Conservation (phyloP, 2,329 filamentous ascomycete genomes). For the Huntiella omanensis region DNA sequence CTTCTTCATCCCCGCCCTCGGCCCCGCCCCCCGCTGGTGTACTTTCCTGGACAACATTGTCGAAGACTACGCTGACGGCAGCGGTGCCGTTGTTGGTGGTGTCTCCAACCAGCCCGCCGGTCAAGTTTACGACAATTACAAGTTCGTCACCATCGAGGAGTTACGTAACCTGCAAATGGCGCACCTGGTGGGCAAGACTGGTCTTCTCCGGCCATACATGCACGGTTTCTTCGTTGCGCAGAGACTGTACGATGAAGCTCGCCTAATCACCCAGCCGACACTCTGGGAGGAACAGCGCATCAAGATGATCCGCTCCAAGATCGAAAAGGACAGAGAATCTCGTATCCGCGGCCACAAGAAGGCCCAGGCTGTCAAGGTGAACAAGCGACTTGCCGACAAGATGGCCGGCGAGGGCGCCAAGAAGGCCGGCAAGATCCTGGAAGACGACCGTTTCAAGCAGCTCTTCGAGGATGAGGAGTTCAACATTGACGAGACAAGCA, state of each 20-base stretch:
- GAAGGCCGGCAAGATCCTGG: slow-evolving; percentile 41
- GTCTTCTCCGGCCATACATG: slow-evolving; percentile 87
- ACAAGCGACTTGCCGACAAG: slow-evolving; percentile 62
- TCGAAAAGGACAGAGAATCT: slow-evolving; percentile 90
- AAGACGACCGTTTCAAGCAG: slow-evolving; percentile 69
- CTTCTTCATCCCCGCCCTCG: slow-evolving; percentile 86
- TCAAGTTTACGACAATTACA: slow-evolving; percentile 96
- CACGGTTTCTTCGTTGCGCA: slow-evolving; percentile 96
- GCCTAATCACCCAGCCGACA: slow-evolving; percentile 83
- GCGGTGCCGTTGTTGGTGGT: slow-evolving; percentile 10
- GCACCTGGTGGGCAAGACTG: slow-evolving; percentile 79
- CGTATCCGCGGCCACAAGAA: slow-evolving; percentile 90
- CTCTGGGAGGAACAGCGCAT: slow-evolving; percentile 81
- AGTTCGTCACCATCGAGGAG: slow-evolving; percentile 82
- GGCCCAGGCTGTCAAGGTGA: slow-evolving; percentile 57
- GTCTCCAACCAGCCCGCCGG: slow-evolving; percentile 33
- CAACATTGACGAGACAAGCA: slow-evolving; percentile 70
- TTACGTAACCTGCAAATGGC: slow-evolving; percentile 69
- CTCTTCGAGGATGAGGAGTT: slow-evolving; percentile 92
- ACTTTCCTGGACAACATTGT: slow-evolving; percentile 93
- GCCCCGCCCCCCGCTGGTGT: slow-evolving; percentile 88
- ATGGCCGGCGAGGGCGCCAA: slow-evolving; percentile 38
- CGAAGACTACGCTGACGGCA: slow-evolving; percentile 81
- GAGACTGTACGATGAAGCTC: slow-evolving; percentile 85
- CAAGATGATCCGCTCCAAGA: slow-evolving; percentile 84